These are phyloP conservation scores for Huntiella abstrusa DNA, from an alignment of 2,329 filamentous ascomycete species.

Conservation along the genomic window DNA sequence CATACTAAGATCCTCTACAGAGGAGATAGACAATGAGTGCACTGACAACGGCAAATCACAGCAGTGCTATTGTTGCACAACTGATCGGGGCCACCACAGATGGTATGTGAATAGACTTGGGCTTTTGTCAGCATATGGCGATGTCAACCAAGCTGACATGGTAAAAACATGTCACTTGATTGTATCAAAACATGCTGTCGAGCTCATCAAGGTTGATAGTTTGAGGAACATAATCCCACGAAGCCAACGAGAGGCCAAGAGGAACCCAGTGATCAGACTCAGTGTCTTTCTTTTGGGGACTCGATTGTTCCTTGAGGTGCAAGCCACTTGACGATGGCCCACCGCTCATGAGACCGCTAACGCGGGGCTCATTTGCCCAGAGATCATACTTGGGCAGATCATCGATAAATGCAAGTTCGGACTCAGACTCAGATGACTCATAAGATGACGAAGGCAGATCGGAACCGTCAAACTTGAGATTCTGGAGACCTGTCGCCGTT, in stretches of 20 bases:
- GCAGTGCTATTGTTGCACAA: too few species aligned
- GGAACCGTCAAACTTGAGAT: conserved; percentile 36
- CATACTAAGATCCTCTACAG: neutral
- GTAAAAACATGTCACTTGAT: conserved; percentile 24
- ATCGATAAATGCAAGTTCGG: conserved; percentile 22
- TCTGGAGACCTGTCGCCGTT: conserved; percentile 70
- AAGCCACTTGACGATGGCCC: conserved; percentile 8
- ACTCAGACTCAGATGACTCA: conserved; percentile 11
- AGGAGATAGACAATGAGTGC: neutral
- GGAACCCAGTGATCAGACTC: conserved; percentile 24
- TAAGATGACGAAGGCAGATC: conserved; percentile 11
- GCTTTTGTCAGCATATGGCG: too few species aligned
- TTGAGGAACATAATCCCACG: conserved; percentile 61
- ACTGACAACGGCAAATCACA: too few species aligned
- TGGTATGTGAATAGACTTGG: neutral
- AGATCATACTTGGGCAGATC: conserved; percentile 18
- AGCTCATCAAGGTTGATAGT: conserved; percentile 85
- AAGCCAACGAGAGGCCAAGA: conserved; percentile 8
- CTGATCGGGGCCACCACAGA: neutral
- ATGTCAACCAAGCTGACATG: too few species aligned
- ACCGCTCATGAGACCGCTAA: conserved; percentile 20
- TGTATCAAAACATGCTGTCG: conserved; percentile 65
- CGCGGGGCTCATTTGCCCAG: conserved; percentile 11
- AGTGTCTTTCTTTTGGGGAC: conserved; percentile 18
- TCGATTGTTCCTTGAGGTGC: conserved; percentile 5